Evolutionary conservation across 495 filamentous ascomycete species (phyloP).

Genomic region (Penicillium pancosmium): DNA sequence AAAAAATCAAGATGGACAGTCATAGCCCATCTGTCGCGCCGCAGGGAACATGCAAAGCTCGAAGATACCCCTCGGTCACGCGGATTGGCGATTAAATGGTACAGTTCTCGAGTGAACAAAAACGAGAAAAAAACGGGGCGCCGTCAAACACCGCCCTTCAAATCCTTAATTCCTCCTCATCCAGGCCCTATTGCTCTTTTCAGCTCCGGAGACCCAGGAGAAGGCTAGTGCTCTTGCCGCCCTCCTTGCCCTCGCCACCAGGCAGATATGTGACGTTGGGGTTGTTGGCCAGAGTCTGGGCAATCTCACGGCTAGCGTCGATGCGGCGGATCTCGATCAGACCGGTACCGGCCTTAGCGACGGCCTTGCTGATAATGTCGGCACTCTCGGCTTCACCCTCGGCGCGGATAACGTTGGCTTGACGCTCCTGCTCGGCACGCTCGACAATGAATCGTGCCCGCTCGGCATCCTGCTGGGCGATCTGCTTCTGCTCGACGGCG

Average conservation of each 20-base stretch:
- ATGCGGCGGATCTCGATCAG: constrained; percentile 95
- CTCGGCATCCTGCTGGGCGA: constrained; percentile 98
- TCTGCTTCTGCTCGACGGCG: constrained; percentile 99
- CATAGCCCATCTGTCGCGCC: constrained; percentile 35
- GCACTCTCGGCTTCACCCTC: constrained; percentile 97
- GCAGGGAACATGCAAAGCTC: constrained; percentile 36
- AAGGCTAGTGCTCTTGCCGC: constrained; percentile 64
- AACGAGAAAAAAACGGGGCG: constrained; percentile 16
- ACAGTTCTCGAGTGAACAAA: constrained; percentile 21
- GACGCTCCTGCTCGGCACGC: constrained; percentile 97
- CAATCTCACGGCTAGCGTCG: constrained; percentile 96
- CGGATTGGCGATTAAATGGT: constrained; percentile 34
- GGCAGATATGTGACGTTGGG: constrained; percentile 97
- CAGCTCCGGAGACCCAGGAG: constrained; percentile 61
- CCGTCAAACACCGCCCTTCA: constrained; percentile 28
- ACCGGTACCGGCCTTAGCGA: constrained; percentile 89
- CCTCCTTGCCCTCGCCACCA: constrained; percentile 65
- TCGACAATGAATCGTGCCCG: constrained; percentile 97
- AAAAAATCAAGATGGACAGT: constrained; percentile 22
- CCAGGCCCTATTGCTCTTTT: constrained; percentile 4
- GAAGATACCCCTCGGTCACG: constrained; percentile 25
- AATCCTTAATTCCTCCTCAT: constrained; percentile 13
- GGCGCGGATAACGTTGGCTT: constrained; percentile 96
- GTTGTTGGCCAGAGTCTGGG: constrained; percentile 82
- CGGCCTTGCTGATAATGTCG: constrained; percentile 87